Evolutionary conservation across 768 basidiomycete genomes (phyloP).

Genomic region (Amanita exitialis): DNA sequence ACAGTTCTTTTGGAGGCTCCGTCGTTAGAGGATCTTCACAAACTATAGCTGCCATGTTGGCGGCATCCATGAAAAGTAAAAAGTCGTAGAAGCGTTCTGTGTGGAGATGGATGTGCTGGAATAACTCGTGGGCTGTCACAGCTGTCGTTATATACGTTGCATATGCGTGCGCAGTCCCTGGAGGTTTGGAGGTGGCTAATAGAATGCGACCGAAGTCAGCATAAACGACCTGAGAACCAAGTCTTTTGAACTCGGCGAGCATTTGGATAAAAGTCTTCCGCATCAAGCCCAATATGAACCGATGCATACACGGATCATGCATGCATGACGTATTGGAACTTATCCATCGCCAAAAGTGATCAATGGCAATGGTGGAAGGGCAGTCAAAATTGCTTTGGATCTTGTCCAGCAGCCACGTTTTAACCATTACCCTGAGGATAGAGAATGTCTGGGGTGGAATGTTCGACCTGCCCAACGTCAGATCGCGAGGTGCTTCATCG

Average conservation of each 20-base stretch:
- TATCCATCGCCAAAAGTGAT: constrained; percentile 98
- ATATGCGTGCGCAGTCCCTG: constrained; percentile 91
- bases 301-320: constrained; percentile 88
- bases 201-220: constrained; percentile 89
- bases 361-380: constrained; percentile 62
- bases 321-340: constrained; percentile 76
- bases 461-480: constrained; percentile 83
- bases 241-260: constrained; percentile 89
- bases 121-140: constrained; percentile 89
- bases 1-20: constrained; percentile 58
- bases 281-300: constrained; percentile 94
- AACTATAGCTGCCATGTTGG: constrained; percentile 86
- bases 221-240: constrained; percentile 89
- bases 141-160: constrained; percentile 92
- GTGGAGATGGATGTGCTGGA: constrained; percentile 84
- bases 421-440: constrained; percentile 81
- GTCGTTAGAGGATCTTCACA: constrained; percentile 68
- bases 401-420: constrained; percentile 84
- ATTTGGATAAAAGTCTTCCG: constrained; percentile 96
- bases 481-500: constrained; percentile 55
- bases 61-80: constrained; percentile 90
- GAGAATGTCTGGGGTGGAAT: constrained; percentile 81
- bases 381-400: constrained; percentile 57
- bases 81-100: constrained; percentile 91
- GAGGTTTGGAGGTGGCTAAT: constrained; percentile 91